Percentiles rank a stretch among this genome's conserved stretches.
Conservation (phyloP, 108 stramenopile species). For the Conticribra weissflogii region DNA sequence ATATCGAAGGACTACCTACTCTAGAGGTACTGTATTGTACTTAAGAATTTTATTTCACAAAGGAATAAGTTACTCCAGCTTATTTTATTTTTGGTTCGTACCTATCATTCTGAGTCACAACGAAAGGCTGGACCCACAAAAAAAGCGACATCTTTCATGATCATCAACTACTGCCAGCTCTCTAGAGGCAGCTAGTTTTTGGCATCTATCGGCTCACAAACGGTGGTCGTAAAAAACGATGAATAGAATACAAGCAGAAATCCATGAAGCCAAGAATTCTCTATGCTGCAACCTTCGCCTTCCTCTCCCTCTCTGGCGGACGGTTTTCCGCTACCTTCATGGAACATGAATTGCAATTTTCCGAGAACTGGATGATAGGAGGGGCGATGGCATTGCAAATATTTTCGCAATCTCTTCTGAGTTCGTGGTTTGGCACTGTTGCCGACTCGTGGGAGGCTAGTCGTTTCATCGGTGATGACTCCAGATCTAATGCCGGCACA, state of each 20-base stretch:
- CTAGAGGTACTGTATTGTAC: no score
- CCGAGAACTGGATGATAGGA: slow-evolving; percentile 48
- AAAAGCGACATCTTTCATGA: no score
- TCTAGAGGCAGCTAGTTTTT: no score
- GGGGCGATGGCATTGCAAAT: slow-evolving; percentile 39
- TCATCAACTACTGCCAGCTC: no score
- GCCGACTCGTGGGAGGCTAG: slow-evolving; percentile 46
- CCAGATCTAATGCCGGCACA: neutral
- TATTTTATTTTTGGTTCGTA: no score
- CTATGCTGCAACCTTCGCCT: slow-evolving; percentile 39
- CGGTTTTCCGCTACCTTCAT: slow-evolving; percentile 59
- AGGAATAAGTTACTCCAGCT: no score
- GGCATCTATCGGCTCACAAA: no score
- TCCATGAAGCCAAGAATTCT: slow-evolving; percentile 48
- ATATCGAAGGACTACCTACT: no score
- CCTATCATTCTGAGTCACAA: no score
- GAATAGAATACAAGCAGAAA: neutral
- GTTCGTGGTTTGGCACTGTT: slow-evolving; percentile 42
- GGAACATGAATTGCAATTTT: slow-evolving; percentile 41
- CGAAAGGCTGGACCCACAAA: no score
- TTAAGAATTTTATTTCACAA: no score
- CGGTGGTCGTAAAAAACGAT: no score
- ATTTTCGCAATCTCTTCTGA: slow-evolving; percentile 29
- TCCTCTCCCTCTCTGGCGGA: slow-evolving; percentile 49
- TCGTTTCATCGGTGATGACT: neutral